These are phyloP conservation scores for Pontederia crassipes DNA, from an alignment of 176 grass and related monocot genomes.

Conservation along the genomic window DNA sequence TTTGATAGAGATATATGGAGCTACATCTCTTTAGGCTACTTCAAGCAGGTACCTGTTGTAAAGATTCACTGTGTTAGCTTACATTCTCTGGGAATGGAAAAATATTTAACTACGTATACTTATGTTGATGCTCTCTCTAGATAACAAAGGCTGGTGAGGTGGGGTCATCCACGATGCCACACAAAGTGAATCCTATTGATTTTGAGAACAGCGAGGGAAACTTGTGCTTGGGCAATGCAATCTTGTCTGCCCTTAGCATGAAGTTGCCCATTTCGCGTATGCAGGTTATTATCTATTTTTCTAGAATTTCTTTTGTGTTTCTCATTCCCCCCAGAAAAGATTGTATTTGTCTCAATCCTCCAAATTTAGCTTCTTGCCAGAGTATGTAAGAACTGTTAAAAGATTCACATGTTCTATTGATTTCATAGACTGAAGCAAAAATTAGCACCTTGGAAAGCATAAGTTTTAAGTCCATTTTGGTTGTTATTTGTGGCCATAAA, in stretches of 20 bases:
- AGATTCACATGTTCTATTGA: too few relatives aligned
- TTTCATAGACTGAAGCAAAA: too few relatives aligned
- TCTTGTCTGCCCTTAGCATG: slow-evolving; percentile 65
- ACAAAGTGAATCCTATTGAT: slow-evolving; percentile 98
- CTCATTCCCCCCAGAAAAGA: not conserved
- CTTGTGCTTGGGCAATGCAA: slow-evolving; percentile 45
- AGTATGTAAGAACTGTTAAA: too few relatives aligned
- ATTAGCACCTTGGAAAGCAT: too few relatives aligned
- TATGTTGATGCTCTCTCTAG: slow-evolving; percentile 28
- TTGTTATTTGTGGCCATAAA: not conserved
- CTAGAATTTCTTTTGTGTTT: not conserved
- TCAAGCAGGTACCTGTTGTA: slow-evolving; percentile 59
- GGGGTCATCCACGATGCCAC: slow-evolving; percentile 97
- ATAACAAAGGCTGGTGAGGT: slow-evolving; percentile 85
- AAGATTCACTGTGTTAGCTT: slow-evolving; percentile 8
- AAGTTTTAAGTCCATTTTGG: not conserved
- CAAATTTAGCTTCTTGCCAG: not conserved
- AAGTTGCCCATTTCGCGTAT: slow-evolving; percentile 88
- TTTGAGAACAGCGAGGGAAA: slow-evolving; percentile 99
- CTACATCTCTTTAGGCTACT: slow-evolving; percentile 91
- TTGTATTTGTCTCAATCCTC: slow-evolving; percentile 10
- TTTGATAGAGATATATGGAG: slow-evolving; percentile 92
- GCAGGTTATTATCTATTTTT: slow-evolving; percentile 45
- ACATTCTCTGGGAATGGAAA: not conserved
- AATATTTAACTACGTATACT: slow-evolving; percentile 14